phyloP scores from a whole-genome alignment of 352 stramenopile genomes.

The Pythium sukuiense region DNA sequence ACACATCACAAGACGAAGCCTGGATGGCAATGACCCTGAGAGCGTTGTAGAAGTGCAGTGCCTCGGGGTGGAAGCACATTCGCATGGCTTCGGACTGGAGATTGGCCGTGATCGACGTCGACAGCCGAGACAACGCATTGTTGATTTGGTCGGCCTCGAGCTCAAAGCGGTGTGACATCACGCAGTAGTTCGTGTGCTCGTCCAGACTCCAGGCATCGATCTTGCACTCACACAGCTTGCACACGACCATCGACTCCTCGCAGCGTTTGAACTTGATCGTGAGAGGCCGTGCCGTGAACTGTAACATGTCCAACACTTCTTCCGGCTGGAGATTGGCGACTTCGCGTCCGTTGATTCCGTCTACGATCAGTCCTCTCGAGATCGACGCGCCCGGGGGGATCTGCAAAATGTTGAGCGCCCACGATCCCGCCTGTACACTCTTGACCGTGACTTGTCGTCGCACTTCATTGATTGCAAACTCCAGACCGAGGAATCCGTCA shows the following conservation, averaged over 20 bases:
- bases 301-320: conserved; percentile 65
- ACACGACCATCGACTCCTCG: conserved; percentile 53
- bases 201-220: conserved; percentile 65
- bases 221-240: conserved; percentile 79
- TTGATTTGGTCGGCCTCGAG: conserved; percentile 82
- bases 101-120: conserved; percentile 56
- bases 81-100: conserved; percentile 42
- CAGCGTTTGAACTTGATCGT: conserved; percentile 58
- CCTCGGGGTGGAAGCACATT: conserved; percentile 47
- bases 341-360: conserved; percentile 58
- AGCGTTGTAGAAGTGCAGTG: conserved; percentile 73
- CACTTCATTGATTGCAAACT: conserved; percentile 61
- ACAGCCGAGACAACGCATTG: conserved; percentile 52
- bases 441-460: conserved; percentile 66
- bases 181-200: conserved; percentile 79
- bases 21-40: conserved; percentile 68
- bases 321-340: conserved; percentile 35
- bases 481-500: conserved; percentile 66
- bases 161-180: conserved; percentile 76
- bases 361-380: conserved; percentile 54
- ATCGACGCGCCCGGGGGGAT: conserved; percentile 44
- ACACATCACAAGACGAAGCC: conserved; percentile 69
- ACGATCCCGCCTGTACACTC: conserved; percentile 42
- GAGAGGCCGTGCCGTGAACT: conserved; percentile 61
- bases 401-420: conserved; percentile 38